Percentiles rank a stretch among this genome's conserved stretches.
These are phyloP conservation scores for Cyclostephanos tholiformis DNA, from an alignment of 108 stramenopile genomes.

Conservation along the genomic window DNA sequence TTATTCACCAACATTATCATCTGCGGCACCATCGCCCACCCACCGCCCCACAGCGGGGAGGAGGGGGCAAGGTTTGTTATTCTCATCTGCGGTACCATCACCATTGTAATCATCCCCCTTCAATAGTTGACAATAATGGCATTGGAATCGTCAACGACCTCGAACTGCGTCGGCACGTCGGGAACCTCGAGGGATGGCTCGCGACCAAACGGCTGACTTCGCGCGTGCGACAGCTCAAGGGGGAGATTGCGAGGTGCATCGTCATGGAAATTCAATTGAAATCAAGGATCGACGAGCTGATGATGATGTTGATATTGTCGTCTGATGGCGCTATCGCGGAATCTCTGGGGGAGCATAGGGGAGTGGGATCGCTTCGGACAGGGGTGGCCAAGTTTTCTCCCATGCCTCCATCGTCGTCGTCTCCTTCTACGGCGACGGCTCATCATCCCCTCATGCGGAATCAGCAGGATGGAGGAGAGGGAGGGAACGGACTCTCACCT, in stretches of 20 bases:
- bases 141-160: not conserved
- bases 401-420: too few relatives aligned
- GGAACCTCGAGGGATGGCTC: constrained; percentile 2
- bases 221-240: constrained; percentile 2
- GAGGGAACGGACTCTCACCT: constrained; percentile 1
- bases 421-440: too few relatives aligned
- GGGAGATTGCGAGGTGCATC: not conserved
- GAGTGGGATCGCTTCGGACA: too few relatives aligned
- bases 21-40: not conserved
- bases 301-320: not conserved
- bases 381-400: too few relatives aligned
- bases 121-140: too few relatives aligned
- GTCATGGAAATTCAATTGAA: not conserved
- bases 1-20: not conserved
- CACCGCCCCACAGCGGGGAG: not conserved
- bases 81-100: not conserved
- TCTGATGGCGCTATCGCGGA: not conserved
- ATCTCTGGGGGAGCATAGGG: not conserved
- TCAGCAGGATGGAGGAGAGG: not conserved
- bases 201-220: not conserved
- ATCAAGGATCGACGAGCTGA: not conserved
- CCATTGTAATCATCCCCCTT: not conserved
- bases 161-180: not conserved
- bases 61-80: not conserved
- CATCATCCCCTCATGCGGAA: too few relatives aligned